These are phyloP conservation scores for Gautieria morchelliformis DNA, from an alignment of 768 basidiomycete species.

Conservation along the genomic window DNA sequence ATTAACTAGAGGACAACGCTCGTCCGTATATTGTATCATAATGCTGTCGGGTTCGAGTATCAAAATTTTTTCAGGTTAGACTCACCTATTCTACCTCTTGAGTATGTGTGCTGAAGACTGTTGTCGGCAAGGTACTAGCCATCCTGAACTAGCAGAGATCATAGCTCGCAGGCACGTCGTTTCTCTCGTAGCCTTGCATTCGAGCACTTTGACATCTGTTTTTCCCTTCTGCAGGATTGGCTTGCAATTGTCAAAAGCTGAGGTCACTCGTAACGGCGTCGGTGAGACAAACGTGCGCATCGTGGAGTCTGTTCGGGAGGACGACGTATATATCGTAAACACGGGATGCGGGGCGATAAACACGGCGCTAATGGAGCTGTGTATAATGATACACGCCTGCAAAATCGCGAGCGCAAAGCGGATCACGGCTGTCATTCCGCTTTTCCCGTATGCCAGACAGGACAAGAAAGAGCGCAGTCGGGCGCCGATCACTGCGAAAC, in stretches of 20 bases:
- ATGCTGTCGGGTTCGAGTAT: conserved; percentile 52
- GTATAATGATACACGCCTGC: conserved; percentile 99
- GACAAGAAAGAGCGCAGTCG: conserved; percentile 99
- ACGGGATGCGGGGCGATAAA: conserved; percentile 82
- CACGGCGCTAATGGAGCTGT: conserved; percentile 93
- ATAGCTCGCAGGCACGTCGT: conserved; percentile 75
- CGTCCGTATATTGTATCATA: background rate
- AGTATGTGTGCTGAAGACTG: background rate
- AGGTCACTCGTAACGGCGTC: conserved; percentile 79
- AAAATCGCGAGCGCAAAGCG: conserved; percentile 98
- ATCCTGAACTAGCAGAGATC: conserved; percentile 89
- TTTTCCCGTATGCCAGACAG: conserved; percentile 95
- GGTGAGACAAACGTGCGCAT: conserved; percentile 91
- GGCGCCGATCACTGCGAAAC: conserved; percentile 95
- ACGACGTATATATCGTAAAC: conserved; percentile 98
- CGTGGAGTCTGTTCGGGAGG: conserved; percentile 91
- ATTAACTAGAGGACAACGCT: background rate
- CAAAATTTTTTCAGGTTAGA: conserved; percentile 50
- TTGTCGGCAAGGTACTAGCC: conserved; percentile 66
- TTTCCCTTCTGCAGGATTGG: conserved; percentile 56
- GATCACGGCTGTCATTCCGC: conserved; percentile 96
- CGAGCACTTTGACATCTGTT: background rate
- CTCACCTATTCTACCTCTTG: background rate
- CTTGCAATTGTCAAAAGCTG: conserved; percentile 76
- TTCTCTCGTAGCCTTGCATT: background rate